Conservation (phyloP, 202 grass and related monocot species). For the Carex sylvatica region DNA sequence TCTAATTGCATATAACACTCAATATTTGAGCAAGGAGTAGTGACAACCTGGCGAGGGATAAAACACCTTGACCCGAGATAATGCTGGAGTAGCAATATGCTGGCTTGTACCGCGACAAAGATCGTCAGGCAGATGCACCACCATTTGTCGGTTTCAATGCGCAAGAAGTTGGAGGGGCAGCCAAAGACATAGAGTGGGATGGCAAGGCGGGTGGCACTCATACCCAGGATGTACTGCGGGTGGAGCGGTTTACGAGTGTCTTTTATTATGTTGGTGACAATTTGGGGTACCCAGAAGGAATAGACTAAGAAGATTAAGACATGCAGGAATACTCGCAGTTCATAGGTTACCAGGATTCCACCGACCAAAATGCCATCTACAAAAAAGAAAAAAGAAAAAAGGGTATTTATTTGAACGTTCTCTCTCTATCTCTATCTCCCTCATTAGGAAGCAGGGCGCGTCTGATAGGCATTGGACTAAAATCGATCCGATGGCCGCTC, state of each 20-base stretch:
- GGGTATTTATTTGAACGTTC: not conserved
- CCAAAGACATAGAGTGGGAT: constrained; percentile 93
- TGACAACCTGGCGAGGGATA: constrained; percentile 85
- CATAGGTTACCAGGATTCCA: constrained; percentile 90
- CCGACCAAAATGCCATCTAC: constrained; percentile 98
- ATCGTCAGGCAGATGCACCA: constrained; percentile 80
- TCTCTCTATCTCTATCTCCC: not conserved
- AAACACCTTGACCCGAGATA: constrained; percentile 97
- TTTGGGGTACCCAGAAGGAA: constrained; percentile 98
- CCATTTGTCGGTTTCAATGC: constrained; percentile 60
- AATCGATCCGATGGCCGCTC: no score
- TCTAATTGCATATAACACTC: not conserved
- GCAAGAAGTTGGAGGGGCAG: constrained; percentile 95
- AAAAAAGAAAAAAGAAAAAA: constrained; percentile 31
- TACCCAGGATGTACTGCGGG: constrained; percentile 91
- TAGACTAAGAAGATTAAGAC: constrained; percentile 78
- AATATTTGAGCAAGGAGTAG: not conserved
- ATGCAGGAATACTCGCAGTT: constrained; percentile 79
- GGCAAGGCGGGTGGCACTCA: constrained; percentile 73
- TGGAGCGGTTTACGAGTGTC: constrained; percentile 98
- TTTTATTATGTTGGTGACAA: constrained; percentile 76
- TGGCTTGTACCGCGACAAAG: constrained; percentile 70
- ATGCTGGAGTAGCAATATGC: constrained; percentile 83
- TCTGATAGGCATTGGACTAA: no score
- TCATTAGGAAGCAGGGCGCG: no score